Conservation (phyloP, 305 asterid species). For the Nicotiana rustica region DNA sequence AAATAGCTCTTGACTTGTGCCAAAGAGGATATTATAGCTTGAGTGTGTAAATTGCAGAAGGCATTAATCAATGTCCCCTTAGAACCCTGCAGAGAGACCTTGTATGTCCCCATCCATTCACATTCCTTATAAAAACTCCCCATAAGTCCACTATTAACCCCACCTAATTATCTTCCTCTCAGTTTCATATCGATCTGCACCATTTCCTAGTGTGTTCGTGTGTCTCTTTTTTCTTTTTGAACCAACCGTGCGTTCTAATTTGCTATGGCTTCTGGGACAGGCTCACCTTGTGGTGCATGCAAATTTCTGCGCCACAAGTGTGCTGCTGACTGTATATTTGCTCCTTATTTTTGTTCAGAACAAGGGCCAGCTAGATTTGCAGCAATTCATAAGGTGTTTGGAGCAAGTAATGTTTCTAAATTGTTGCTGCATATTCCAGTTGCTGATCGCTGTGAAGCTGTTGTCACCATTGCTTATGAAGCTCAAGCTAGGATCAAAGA, state of each 20-base stretch:
- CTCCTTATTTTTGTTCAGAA: constrained; percentile 75
- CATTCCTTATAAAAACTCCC: constrained; percentile 17
- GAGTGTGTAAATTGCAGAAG: neutral
- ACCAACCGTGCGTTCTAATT: neutral
- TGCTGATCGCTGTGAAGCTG: constrained; percentile 67
- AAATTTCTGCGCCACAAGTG: constrained; percentile 78
- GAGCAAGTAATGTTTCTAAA: constrained; percentile 79
- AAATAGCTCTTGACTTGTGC: too few species aligned
- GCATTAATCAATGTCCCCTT: constrained; percentile 59
- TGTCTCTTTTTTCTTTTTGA: constrained; percentile 32
- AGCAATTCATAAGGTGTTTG: constrained; percentile 78
- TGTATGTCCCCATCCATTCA: constrained; percentile 54
- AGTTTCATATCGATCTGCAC: constrained; percentile 41
- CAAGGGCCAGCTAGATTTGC: constrained; percentile 72
- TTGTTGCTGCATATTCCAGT: constrained; percentile 63
- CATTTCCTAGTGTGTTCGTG: constrained; percentile 73
- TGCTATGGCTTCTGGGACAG: constrained; percentile 45
- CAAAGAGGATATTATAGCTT: too few species aligned
- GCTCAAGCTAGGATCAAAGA: constrained; percentile 80
- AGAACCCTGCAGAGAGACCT: constrained; percentile 64
- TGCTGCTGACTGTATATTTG: constrained; percentile 67
- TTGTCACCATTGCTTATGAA: constrained; percentile 73
- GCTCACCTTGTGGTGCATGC: constrained; percentile 89
- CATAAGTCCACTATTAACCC: constrained; percentile 29
- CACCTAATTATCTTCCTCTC: constrained; percentile 14